These are phyloP conservation scores for Eutrema japonicum DNA, from an alignment of 345 rosid genomes.

Conservation along the genomic window DNA sequence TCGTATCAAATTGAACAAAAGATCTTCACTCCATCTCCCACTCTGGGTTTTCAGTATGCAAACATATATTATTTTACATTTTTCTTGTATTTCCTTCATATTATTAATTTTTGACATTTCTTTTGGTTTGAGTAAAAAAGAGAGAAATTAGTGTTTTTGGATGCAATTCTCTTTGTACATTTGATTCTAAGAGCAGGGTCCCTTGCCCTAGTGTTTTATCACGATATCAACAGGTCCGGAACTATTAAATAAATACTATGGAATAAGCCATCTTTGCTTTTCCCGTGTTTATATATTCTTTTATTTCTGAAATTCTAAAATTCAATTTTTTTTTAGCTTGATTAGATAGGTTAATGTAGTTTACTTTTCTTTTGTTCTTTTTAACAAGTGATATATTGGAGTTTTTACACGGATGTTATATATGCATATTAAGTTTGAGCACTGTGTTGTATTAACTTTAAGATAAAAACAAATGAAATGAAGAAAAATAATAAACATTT, in stretches of 20 bases:
- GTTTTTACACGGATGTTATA: not conserved
- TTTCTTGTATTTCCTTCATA: not conserved
- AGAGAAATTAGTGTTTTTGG: slow-evolving; percentile 12
- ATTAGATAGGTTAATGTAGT: not conserved
- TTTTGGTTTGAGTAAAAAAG: slow-evolving; percentile 14
- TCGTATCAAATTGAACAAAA: slow-evolving; percentile 27
- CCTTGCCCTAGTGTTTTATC: slow-evolving; percentile 21
- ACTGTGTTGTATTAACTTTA: not conserved
- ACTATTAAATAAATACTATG: not conserved
- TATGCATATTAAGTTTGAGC: not conserved
- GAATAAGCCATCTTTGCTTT: slow-evolving; percentile 8
- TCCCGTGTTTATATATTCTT: not conserved
- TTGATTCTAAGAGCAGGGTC: not conserved
- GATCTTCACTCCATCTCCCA: slow-evolving; percentile 21
- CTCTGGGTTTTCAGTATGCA: slow-evolving; percentile 3
- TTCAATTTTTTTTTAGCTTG: not conserved
- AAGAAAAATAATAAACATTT: not conserved
- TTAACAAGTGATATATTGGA: not conserved
- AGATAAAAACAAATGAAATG: not conserved
- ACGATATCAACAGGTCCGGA: not conserved
- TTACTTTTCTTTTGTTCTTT: not conserved
- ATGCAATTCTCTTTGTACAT: slow-evolving; percentile 33
- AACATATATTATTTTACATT: slow-evolving; percentile 12
- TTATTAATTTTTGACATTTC: slow-evolving; percentile 14
- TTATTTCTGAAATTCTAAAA: not conserved